Percentiles rank a stretch among this genome's conserved stretches.
phyloP scores from a whole-genome alignment of 2,329 filamentous ascomycete species.

The Exophiala oligosperma region DNA sequence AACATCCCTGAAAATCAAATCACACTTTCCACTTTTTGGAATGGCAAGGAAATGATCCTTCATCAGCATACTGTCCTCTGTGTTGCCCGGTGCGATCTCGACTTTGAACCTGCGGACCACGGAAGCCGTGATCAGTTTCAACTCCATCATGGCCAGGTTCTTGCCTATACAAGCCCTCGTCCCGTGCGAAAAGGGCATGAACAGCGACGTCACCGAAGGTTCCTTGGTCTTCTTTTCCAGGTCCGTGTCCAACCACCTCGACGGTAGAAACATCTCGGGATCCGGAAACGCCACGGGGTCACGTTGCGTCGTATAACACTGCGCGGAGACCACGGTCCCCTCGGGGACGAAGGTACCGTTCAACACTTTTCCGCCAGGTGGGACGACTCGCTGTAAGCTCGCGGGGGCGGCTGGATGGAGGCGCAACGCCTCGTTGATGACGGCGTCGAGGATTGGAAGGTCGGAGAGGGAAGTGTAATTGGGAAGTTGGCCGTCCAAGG shows the following conservation, averaged over 20 bases:
- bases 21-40: conserved; percentile 13
- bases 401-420: conserved; percentile 43
- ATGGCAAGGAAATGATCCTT: conserved; percentile 14
- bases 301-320: too few species aligned
- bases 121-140: conserved; percentile 23
- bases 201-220: conserved; percentile 4
- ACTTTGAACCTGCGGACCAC: conserved; percentile 14
- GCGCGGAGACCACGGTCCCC: neutral
- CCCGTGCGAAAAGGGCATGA: conserved; percentile 26
- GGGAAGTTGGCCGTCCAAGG: conserved; percentile 20
- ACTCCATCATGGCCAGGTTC: conserved; percentile 27
- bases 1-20: conserved; percentile 10
- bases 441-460: conserved; percentile 57
- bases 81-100: neutral
- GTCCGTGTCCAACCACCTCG: neutral
- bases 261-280: too few species aligned
- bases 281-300: too few species aligned
- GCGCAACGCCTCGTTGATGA: conserved; percentile 60
- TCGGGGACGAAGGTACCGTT: conserved; percentile 11
- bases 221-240: too few species aligned
- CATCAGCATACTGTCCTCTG: conserved; percentile 9
- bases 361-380: conserved; percentile 2
- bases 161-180: conserved; percentile 26
- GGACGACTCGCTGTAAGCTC: conserved; percentile 10
- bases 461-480: conserved; percentile 40